Evolutionary conservation across 148 eudicot species (phyloP).

Genomic region (Tetragonia tetragonoides): DNA sequence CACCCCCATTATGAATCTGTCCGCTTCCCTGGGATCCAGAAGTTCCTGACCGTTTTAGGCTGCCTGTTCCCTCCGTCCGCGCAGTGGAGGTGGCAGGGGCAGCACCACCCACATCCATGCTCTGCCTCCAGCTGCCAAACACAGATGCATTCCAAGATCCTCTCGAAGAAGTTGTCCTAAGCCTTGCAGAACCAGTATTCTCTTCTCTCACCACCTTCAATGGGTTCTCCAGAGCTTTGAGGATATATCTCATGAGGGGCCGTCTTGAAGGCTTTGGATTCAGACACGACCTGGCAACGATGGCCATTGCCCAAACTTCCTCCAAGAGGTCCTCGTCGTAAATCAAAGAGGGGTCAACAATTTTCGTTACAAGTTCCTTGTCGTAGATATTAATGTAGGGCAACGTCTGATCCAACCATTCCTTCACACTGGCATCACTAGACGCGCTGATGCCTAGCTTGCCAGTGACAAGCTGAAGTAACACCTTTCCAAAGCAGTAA

Average conservation of each 20-base stretch:
- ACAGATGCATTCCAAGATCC: conserved; percentile 92
- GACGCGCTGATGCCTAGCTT: conserved; percentile 81
- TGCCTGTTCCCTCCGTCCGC: conserved; percentile 47
- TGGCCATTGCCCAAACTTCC: conserved; percentile 99
- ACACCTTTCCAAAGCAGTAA: conserved; percentile 90
- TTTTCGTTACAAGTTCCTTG: conserved; percentile 84
- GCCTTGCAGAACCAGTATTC: conserved; percentile 61
- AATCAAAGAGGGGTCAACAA: conserved; percentile 86
- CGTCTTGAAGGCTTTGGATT: conserved; percentile 81
- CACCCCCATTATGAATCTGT: conserved; percentile 37
- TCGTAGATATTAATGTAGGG: conserved; percentile 80
- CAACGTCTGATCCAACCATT: conserved; percentile 61
- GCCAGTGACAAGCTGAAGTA: conserved; percentile 94
- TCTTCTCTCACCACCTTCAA: conserved; percentile 93
- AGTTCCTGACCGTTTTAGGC: conserved; percentile 55
- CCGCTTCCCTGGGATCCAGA: conserved; percentile 73
- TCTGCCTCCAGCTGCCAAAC: conserved; percentile 95
- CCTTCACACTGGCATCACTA: conserved; percentile 58
- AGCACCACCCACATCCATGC: conserved; percentile 57
- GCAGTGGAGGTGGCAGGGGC: conserved; percentile 33
- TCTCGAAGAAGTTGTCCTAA: conserved; percentile 72
- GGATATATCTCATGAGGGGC: conserved; percentile 86
- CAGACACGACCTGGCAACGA: conserved; percentile 96
- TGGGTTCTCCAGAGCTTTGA: conserved; percentile 90
- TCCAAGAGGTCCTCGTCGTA: conserved; percentile 93